These are phyloP conservation scores for Phytopythium ostracodes DNA, from an alignment of 352 stramenopile species.

Conservation along the genomic window DNA sequence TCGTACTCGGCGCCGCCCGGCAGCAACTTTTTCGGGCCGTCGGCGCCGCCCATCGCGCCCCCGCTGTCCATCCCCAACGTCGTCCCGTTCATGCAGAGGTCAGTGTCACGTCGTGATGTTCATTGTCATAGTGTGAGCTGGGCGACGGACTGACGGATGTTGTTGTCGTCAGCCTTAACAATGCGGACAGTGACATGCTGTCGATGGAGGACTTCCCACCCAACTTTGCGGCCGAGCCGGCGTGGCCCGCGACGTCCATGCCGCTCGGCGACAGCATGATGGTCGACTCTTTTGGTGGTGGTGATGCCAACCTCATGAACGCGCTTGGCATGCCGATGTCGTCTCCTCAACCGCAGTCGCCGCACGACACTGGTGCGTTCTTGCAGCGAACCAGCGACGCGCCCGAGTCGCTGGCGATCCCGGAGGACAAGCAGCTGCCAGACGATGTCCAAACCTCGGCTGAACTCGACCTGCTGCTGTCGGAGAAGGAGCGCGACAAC, in stretches of 20 bases:
- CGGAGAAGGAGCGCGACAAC: slow-evolving; percentile 59
- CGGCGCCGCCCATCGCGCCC: slow-evolving; percentile 2
- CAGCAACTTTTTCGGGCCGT: slow-evolving; percentile 13
- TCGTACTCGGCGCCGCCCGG: slow-evolving; percentile 28
- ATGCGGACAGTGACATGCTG: slow-evolving; percentile 55
- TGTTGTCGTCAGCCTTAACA: slow-evolving; percentile 9
- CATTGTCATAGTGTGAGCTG: too few relatives aligned
- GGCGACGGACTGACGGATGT: neutral
- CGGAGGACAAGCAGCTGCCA: slow-evolving; percentile 5
- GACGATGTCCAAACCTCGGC: slow-evolving; percentile 10
- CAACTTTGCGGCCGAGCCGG: slow-evolving; percentile 39
- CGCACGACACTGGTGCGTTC: neutral
- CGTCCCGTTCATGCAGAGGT: slow-evolving; percentile 42
- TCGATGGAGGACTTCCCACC: slow-evolving; percentile 63
- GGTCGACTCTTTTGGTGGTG: slow-evolving; percentile 2
- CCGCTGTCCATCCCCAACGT: slow-evolving; percentile 9
- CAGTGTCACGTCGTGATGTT: too few relatives aligned
- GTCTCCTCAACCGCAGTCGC: slow-evolving; percentile 1
- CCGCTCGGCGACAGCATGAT: slow-evolving; percentile 1
- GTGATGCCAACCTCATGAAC: slow-evolving; percentile 5
- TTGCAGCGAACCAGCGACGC: neutral
- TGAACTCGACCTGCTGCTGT: slow-evolving; percentile 54
- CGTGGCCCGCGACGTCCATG: slow-evolving; percentile 24
- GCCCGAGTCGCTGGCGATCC: neutral
- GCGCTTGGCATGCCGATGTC: neutral